These are phyloP conservation scores for Colletotrichum falcatum DNA, from an alignment of 2,329 filamentous ascomycete genomes.

Conservation along the genomic window DNA sequence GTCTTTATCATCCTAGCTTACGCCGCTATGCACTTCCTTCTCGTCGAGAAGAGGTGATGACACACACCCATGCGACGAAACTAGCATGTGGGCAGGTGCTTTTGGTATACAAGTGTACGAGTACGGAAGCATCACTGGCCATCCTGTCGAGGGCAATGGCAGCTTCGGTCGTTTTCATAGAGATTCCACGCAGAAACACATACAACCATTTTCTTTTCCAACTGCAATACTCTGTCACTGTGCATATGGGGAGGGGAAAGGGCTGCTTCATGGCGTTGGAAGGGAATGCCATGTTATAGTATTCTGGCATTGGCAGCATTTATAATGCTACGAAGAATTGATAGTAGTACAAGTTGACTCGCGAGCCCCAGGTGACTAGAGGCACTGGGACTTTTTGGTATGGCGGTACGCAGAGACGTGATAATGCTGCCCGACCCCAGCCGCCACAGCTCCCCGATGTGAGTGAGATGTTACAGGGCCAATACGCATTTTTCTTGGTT, in stretches of 20 bases:
- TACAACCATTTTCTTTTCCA: slow-evolving; percentile 23
- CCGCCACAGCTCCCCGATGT: slow-evolving; percentile 14
- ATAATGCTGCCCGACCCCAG: slow-evolving; percentile 15
- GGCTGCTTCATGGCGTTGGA: slow-evolving; percentile 26
- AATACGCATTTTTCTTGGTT: slow-evolving; percentile 19
- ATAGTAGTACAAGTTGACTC: slow-evolving; percentile 36
- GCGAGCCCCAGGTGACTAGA: slow-evolving; percentile 15
- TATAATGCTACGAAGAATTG: slow-evolving; percentile 41
- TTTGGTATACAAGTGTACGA: slow-evolving; percentile 36
- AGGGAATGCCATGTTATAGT: slow-evolving; percentile 18
- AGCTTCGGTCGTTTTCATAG: slow-evolving; percentile 36
- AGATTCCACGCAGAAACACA: slow-evolving; percentile 30
- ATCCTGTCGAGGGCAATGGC: slow-evolving; percentile 2
- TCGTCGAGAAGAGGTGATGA: slow-evolving; percentile 86
- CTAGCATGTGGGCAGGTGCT: not conserved
- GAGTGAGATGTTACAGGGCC: slow-evolving; percentile 28
- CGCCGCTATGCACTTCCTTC: slow-evolving; percentile 89
- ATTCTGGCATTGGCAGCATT: slow-evolving; percentile 32
- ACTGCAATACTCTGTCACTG: slow-evolving; percentile 27
- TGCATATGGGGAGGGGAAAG: slow-evolving; percentile 33
- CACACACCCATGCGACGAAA: no score
- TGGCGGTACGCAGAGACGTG: slow-evolving; percentile 18
- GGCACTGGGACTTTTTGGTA: slow-evolving; percentile 12
- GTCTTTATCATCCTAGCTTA: slow-evolving; percentile 91
- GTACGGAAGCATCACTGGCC: slow-evolving; percentile 21